Conservation (phyloP, 73 alveolate genomes). For the Paramecium sexaurelia region DNA sequence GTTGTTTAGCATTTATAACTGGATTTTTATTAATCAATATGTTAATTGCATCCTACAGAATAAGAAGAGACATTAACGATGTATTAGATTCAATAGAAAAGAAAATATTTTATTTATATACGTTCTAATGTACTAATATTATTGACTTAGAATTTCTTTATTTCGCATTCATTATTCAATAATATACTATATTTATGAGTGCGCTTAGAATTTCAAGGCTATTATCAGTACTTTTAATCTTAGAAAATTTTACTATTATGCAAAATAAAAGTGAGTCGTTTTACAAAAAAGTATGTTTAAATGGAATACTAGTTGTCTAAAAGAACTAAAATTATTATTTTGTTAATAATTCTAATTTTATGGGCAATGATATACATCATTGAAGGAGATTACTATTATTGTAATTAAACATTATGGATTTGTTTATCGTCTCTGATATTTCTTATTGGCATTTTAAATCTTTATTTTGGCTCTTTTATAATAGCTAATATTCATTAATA, state of each 20-base stretch:
- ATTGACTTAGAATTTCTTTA: neutral
- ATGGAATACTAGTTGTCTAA: neutral
- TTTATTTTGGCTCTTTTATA: neutral
- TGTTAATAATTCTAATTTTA: neutral
- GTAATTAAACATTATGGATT: constrained; percentile 1
- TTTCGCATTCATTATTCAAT: neutral
- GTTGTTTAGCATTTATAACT: neutral
- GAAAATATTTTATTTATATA: neutral
- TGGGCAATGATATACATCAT: neutral
- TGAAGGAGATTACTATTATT: neutral
- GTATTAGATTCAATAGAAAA: neutral
- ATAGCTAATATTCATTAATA: neutral
- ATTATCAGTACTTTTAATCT: neutral
- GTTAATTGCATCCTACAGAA: neutral
- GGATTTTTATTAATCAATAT: neutral
- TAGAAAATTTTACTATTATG: neutral
- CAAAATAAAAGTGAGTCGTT: neutral
- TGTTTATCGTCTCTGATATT: neutral
- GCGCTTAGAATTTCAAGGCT: neutral
- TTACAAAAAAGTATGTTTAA: neutral
- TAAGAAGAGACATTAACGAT: neutral
- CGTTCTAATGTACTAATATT: neutral
- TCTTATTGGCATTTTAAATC: neutral
- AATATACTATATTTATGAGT: neutral
- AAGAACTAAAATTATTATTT: neutral